These are phyloP conservation scores for Naganishia cerealis DNA, from an alignment of 1,284 basidiomycete species.

Conservation along the genomic window DNA sequence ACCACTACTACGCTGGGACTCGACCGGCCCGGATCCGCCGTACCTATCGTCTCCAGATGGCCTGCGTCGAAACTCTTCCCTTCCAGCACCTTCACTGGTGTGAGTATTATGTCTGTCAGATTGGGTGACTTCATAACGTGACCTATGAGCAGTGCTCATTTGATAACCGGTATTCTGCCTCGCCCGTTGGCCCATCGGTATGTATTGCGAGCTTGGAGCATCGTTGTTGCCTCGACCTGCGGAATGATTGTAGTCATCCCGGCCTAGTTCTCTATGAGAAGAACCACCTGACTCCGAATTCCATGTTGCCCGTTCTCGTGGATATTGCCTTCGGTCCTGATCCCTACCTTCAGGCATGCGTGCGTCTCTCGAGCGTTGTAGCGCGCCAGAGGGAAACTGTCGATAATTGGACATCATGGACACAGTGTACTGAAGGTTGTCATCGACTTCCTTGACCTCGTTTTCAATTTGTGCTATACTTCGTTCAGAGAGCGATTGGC, in stretches of 20 bases:
- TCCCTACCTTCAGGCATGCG: neutral
- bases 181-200: neutral
- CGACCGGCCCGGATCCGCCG: neutral
- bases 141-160: neutral
- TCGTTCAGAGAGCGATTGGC: neutral
- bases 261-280: neutral
- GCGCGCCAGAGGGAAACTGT: neutral
- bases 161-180: neutral
- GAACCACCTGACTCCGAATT: conserved; percentile 3
- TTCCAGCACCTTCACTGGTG: neutral
- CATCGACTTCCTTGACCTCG: neutral
- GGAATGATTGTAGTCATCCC: conserved; percentile 5
- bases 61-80: neutral
- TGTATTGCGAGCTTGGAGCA: neutral
- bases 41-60: neutral
- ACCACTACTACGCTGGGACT: neutral
- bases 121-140: neutral
- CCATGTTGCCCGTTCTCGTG: neutral
- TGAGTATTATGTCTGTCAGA: neutral
- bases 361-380: conserved; percentile 1
- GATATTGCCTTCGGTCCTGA: conserved; percentile 6
- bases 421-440: neutral
- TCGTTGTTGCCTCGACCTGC: neutral
- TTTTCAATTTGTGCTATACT: neutral
- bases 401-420: conserved; percentile 19